Base-by-base conservation (phyloP, 2,329 filamentous ascomycete genomes). In the Cryphonectria parasitica region DNA sequence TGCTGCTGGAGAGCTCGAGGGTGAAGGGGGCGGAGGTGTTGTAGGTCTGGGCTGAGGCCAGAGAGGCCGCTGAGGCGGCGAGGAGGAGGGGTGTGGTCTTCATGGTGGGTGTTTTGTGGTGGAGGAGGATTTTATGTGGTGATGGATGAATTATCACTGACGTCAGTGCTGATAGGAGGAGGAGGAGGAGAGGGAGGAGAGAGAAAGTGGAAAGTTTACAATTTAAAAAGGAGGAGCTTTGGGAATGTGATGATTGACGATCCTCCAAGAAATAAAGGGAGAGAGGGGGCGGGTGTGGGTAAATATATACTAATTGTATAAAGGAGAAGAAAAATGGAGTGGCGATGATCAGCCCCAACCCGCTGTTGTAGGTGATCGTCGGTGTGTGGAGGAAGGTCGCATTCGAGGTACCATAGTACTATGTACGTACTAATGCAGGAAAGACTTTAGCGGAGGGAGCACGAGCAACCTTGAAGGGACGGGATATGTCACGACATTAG, bases 11-110 rank as follows among this genome's bases (percentile, higher is more conserved):
- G 58, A 82, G 72, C 66, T 78, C 74, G 17, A 82, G 77, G 66
- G 66, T 74, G 74, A 81, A 82, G 58, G 80, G 79, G 22, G 75
- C 79, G 0, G 74, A 76, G 66, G 79, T 78, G 63, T 74, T 76
- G 71, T 62, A 71, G 1, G 72, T 39, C 71, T 81, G 79, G 17
- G 79, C 80, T 22, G 75, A 75, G 8, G 74, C 77, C 17, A 62
- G 73, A 13, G 74, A 75, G 70, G 74, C 75, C 67, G 76, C 77
- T 3, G 45, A 49, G 66, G 79, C 66, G 72, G 77, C 76, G 65
- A 78, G 56, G 28, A 78, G 72, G 65, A 75, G 66, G 2, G 76
- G 66, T 22, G 77, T 45, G 41, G 76, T 73, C 75, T 77, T 80
- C 79, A 71, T 74, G 67, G 65, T 63, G 72, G 41, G 6, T n/a